phyloP scores from a whole-genome alignment of 78 protist species.

The Acrasis kona region DNA sequence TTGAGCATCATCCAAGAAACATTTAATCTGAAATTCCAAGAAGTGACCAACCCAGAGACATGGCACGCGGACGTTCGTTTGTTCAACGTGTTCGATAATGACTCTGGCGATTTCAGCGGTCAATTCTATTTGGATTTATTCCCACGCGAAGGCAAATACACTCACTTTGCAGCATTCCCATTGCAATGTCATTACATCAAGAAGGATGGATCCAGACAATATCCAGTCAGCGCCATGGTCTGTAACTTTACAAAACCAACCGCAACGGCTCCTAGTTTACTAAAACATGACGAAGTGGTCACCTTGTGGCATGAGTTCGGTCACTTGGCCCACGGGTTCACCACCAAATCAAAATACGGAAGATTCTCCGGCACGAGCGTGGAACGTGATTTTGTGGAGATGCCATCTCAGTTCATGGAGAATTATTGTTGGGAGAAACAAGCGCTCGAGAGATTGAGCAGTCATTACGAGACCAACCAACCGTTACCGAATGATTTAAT shows the following conservation, averaged over 20 bases:
- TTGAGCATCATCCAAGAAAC: slow-evolving; percentile 31
- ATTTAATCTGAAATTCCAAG: slow-evolving; percentile 17
- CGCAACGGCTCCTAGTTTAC: slow-evolving; percentile 53
- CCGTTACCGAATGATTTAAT: slow-evolving; percentile 31
- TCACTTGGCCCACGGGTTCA: slow-evolving; percentile 37
- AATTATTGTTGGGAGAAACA: slow-evolving; percentile 54
- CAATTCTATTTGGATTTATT: slow-evolving; percentile 50
- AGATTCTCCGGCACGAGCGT: slow-evolving; percentile 44
- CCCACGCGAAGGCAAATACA: slow-evolving; percentile 68
- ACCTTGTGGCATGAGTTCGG: slow-evolving; percentile 56
- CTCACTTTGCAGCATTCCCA: too few species aligned
- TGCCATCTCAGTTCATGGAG: slow-evolving; percentile 58
- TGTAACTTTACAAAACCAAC: too few species aligned
- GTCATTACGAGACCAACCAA: slow-evolving; percentile 41
- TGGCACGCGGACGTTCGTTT: slow-evolving; percentile 12
- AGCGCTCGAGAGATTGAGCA: slow-evolving; percentile 15
- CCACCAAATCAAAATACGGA: not conserved
- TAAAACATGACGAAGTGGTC: slow-evolving; percentile 37
- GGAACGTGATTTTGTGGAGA: slow-evolving; percentile 61
- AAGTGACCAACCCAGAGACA: not conserved
- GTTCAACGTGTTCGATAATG: slow-evolving; percentile 6
- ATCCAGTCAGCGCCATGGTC: too few species aligned
- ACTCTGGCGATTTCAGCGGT: slow-evolving; percentile 18
- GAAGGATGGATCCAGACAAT: too few species aligned
- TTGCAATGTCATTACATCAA: too few species aligned